A percentile compares a stretch with the other conserved stretches of the same genome.
Conservation (phyloP, 2,329 filamentous ascomycete genomes). For the Hyphodiscus sp. region DNA sequence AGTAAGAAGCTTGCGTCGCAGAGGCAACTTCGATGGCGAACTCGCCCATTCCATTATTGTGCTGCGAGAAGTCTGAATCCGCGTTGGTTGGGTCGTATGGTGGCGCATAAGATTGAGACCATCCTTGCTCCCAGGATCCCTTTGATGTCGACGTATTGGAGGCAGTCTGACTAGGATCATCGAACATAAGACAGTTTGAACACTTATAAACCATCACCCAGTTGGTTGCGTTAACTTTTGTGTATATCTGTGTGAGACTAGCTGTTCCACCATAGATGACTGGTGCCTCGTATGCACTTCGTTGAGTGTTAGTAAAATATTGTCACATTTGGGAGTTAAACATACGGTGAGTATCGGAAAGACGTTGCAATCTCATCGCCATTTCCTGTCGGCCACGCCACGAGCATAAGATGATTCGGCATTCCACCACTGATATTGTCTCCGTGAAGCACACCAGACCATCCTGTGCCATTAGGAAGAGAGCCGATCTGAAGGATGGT, state of each 20-base stretch:
- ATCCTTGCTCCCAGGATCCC: conserved; percentile 45
- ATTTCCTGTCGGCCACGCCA: conserved; percentile 47
- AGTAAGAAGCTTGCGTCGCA: conserved; percentile 36
- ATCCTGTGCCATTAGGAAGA: conserved; percentile 43
- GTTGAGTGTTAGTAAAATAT: conserved; percentile 1
- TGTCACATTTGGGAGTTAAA: background rate
- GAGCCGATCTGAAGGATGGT: conserved; percentile 31
- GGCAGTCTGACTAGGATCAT: conserved; percentile 40
- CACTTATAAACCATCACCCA: conserved; percentile 63
- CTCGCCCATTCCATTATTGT: conserved; percentile 47
- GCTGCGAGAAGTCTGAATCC: conserved; percentile 42
- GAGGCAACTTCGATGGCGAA: conserved; percentile 41
- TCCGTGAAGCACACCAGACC: conserved; percentile 51
- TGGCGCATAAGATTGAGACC: conserved; percentile 42
- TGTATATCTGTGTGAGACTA: conserved; percentile 53
- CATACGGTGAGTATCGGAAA: conserved; percentile 45
- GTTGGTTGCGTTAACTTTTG: conserved; percentile 48
- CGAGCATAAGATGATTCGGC: conserved; percentile 50
- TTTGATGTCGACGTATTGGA: conserved; percentile 37
- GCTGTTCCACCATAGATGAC: conserved; percentile 55
- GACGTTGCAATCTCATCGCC: conserved; percentile 44
- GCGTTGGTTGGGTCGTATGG: conserved; percentile 36
- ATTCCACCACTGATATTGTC: conserved; percentile 39
- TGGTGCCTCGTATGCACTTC: conserved; percentile 51
- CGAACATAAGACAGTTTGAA: conserved; percentile 48